Base-by-base conservation (phyloP, 2,329 filamentous ascomycete genomes). In the Alternaria gaisen region DNA sequence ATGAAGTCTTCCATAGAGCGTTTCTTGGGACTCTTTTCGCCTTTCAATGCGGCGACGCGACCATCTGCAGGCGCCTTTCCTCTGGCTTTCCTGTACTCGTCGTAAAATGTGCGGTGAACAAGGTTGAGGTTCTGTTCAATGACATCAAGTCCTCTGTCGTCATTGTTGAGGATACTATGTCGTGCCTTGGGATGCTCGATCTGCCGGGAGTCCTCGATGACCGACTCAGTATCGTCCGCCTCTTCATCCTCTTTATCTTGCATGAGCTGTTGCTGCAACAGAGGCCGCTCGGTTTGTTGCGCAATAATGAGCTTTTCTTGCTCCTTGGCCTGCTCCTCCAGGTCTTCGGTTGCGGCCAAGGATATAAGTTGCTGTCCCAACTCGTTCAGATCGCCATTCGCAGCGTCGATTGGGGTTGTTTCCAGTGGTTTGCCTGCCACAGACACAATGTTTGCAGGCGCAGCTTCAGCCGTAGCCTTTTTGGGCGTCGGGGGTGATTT, bases 221-320 rank as follows among this genome's bases (percentile, higher is more conserved):
- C 80, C 48, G 80, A 80, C 20, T 83, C 82, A 34, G 83, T 81
- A 50, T 84, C 84, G 16, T 83, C 82, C 3, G 81, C 80, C 6
- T 85, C 86, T 41, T 92, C 89, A 68, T 94, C 91, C 71, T 93
- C 91, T 69, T 92, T 91, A 72, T 99, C 95, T 22, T 97, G 85
- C 75, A 93, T 86, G 72, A 97, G 91, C 78, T 99, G 95, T 81
- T 97, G 91, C 74, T 95, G 92, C n/a, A 97, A 82, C 28, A 99
- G 81, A 0, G 95, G 95, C 14, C 94, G 87, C 64, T 97, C 93
- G 61, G 90, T 92, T 18, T 98, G 85, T 79, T 99, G 95, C 62
- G 93, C 92, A 73, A 94, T 91, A 50, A 99, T 86, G 0, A 90
- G 87, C 75, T 94, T 92, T 72, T 95, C 92, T 76, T 98, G 94